These are phyloP conservation scores for Boletus rubropictus DNA, from an alignment of 768 basidiomycete species.

Conservation along the genomic window DNA sequence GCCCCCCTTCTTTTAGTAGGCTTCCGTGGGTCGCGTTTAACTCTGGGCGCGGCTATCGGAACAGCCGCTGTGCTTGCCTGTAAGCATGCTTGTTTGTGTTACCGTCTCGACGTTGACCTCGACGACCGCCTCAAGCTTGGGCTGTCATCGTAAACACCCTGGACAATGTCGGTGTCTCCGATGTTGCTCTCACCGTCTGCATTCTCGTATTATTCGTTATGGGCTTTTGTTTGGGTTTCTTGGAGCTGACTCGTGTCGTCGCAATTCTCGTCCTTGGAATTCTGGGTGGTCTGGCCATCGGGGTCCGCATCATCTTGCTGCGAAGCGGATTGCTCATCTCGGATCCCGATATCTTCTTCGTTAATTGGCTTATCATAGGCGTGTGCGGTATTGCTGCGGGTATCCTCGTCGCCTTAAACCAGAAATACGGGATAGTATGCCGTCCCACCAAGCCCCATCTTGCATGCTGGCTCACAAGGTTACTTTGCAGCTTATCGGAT, in stretches of 20 bases:
- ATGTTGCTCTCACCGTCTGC: conserved; percentile 45
- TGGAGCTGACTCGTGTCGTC: conserved; percentile 44
- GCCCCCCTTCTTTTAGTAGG: conserved; percentile 51
- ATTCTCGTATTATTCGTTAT: conserved; percentile 44
- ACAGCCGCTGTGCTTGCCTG: conserved; percentile 43
- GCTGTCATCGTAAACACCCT: conserved; percentile 56
- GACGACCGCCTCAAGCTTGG: conserved; percentile 42
- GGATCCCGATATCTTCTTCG: conserved; percentile 28
- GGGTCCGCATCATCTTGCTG: conserved; percentile 49
- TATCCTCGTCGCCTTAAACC: conserved; percentile 39
- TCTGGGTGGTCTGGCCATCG: conserved; percentile 54
- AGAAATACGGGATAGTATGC: conserved; percentile 48
- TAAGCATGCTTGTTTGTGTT: conserved; percentile 24
- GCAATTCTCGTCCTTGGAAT: conserved; percentile 44
- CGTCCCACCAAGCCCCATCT: not conserved
- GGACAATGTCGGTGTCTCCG: conserved; percentile 43
- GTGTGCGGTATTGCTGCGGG: conserved; percentile 40
- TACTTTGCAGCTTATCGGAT: conserved; percentile 37
- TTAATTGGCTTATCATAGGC: conserved; percentile 53
- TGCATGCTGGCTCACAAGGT: conserved; percentile 2
- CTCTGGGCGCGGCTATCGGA: conserved; percentile 51
- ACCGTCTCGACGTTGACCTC: not conserved
- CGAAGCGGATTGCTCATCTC: conserved; percentile 45
- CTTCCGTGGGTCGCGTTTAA: conserved; percentile 51
- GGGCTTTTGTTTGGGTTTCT: conserved; percentile 50